Evolutionary conservation across 306 rosid genomes (phyloP).

Genomic region (Vachellia pachyceras): DNA sequence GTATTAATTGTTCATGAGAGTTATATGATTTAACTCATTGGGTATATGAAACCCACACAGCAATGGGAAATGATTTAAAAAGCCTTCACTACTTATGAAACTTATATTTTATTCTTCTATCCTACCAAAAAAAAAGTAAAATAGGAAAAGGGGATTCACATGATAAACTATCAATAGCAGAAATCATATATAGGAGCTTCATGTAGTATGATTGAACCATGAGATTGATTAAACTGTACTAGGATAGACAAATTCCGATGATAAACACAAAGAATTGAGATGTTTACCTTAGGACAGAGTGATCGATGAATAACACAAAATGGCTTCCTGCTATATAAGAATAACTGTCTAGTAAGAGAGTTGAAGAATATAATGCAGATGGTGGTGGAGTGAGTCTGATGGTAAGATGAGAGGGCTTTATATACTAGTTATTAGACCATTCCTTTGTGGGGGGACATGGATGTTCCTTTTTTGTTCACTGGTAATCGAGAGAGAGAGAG

Average conservation of each 20-base stretch:
- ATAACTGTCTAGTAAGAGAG: constrained; percentile 20
- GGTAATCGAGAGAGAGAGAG: constrained; percentile 27
- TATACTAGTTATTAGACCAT: constrained; percentile 51
- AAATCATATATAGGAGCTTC: not conserved
- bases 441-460: constrained; percentile 44
- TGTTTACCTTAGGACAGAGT: constrained; percentile 44
- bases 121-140: not conserved
- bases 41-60: constrained; percentile 3
- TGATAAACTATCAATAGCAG: not conserved
- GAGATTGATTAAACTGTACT: not conserved
- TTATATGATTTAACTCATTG: not conserved
- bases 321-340: constrained; percentile 31
- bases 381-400: constrained; percentile 51
- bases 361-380: not conserved
- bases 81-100: not conserved
- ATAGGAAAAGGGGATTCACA: not conserved
- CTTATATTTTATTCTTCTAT: not conserved
- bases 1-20: not conserved
- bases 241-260: constrained; percentile 13
- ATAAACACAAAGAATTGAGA: not conserved
- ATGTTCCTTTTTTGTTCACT: constrained; percentile 43
- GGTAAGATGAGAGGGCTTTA: constrained; percentile 50
- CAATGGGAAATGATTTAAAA: constrained; percentile 2
- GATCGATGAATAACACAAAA: constrained; percentile 16
- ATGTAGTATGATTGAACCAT: constrained; percentile 14